These are phyloP conservation scores for Paecilomyces formosus DNA, from an alignment of 2,329 filamentous ascomycete species.

Conservation along the genomic window DNA sequence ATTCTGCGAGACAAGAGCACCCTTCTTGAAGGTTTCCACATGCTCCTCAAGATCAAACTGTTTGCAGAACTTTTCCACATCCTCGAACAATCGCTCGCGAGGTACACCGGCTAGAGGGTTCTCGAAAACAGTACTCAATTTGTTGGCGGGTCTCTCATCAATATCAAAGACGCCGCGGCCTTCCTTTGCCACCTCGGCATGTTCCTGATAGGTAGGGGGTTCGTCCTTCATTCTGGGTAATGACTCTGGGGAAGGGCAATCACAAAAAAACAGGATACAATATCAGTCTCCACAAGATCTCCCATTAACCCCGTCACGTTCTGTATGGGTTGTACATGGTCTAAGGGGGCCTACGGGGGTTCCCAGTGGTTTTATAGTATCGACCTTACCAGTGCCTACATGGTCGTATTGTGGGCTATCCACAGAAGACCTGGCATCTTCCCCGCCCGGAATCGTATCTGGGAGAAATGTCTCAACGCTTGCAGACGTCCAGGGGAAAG, in stretches of 20 bases:
- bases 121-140: constrained; percentile 34
- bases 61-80: constrained; percentile 49
- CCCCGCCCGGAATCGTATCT: neutral
- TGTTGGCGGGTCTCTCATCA: constrained; percentile 13
- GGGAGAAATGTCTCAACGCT: neutral
- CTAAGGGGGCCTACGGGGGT: neutral
- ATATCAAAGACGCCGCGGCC: constrained; percentile 14
- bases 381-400: neutral
- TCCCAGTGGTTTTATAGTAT: neutral
- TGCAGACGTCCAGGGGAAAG: neutral
- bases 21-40: constrained; percentile 43
- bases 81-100: constrained; percentile 43
- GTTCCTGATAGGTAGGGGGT: constrained; percentile 1
- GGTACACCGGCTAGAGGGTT: constrained; percentile 51
- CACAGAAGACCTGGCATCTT: neutral
- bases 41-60: constrained; percentile 43
- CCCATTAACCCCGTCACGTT: neutral
- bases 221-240: neutral
- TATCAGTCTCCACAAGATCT: neutral
- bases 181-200: constrained; percentile 7
- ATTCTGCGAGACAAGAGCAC: constrained; percentile 45
- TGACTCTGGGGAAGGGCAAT: neutral
- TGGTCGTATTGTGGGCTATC: neutral
- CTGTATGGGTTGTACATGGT: neutral
- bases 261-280: neutral